Base-by-base conservation (phyloP, 805 yeast genomes). In the Metschnikowia sp. region DNA sequence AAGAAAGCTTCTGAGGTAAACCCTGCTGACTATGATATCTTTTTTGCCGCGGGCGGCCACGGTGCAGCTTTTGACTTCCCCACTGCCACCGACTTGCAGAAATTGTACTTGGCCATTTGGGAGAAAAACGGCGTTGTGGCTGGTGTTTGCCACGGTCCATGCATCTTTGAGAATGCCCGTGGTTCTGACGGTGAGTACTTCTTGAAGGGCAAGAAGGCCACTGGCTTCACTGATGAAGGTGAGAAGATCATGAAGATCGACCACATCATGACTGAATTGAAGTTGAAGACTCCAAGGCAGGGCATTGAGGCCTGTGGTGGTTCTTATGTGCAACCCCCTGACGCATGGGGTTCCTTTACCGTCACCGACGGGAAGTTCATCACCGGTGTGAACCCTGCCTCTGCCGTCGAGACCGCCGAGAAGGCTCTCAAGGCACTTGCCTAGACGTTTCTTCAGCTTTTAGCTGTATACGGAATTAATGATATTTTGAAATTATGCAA, bases 141-240 rank as follows among this genome's bases (percentile, higher is more conserved):
- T 37, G 85, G 87, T 12, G 87, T 83, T 8, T 83, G 88, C 63
- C 87, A 83, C 54, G 88, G 86, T 8, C 84, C 85, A n/a, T 72
- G 74, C 19, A 71, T 82, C 51, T 77, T 83, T 50, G 77, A 71
- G n/a, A 69, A 70, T 38, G 59, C 82, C 52, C 65, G 58, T 36
- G 51, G 58, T 36, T 48, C 56, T 8, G 67, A 75, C 13, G 80
- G 80, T 37, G 65, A 70, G 40, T 63, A 67, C 13, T 54, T 84
- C 43, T 68, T 76, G 46, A 61, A 76, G 51, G 86, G 83, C 45
- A 78, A 75, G 61, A 70, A 69, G 29, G 69, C 79, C 42, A 82
- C 88, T 22, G 87, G 86, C 7, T 84, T 83, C 65, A 74, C 83
- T 11, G 77, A 76, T 48, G 66, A 59, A 26, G 88, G 83, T 49